phyloP scores from a whole-genome alignment of 768 basidiomycete species.

The Dacryopinax spathularia region DNA sequence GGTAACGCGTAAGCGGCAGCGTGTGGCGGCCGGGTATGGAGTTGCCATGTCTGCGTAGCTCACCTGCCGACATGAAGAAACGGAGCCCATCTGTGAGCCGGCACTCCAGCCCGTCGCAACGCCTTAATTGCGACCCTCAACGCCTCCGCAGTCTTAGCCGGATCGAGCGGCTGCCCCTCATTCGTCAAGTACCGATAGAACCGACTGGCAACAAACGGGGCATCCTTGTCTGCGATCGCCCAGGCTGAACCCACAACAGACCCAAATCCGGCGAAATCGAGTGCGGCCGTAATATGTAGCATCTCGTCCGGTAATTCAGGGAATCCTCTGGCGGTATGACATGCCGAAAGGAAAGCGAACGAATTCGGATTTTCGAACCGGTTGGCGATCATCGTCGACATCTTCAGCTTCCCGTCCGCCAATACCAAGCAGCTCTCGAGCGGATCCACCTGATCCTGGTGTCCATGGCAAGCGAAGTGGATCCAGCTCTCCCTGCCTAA shows the following conservation, averaged over 20 bases:
- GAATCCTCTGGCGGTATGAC: neutral
- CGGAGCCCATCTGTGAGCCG: neutral
- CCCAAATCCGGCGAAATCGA: conserved; percentile 2
- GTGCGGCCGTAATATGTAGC: conserved; percentile 1
- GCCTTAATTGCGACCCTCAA: neutral
- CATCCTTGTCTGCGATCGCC: conserved; percentile 3
- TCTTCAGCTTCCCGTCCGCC: neutral
- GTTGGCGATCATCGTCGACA: neutral
- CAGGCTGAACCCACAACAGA: conserved; percentile 3
- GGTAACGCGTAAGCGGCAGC: no score
- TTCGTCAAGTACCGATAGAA: conserved; percentile 4
- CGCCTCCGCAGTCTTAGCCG: conserved; percentile 1
- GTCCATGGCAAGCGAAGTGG: conserved; percentile 1
- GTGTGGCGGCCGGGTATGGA: no score
- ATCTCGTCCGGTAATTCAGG: neutral
- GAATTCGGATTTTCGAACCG: neutral
- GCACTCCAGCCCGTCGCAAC: neutral
- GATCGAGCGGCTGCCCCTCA: neutral
- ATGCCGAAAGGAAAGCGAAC: neutral
- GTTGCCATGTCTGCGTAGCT: no score
- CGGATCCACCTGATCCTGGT: neutral
- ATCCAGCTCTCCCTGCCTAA: neutral
- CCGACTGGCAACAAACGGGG: neutral
- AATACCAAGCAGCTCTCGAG: conserved; percentile 2
- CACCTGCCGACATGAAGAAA: neutral